These are phyloP conservation scores for Syzygium oleosum DNA, from an alignment of 345 rosid species.

Conservation along the genomic window DNA sequence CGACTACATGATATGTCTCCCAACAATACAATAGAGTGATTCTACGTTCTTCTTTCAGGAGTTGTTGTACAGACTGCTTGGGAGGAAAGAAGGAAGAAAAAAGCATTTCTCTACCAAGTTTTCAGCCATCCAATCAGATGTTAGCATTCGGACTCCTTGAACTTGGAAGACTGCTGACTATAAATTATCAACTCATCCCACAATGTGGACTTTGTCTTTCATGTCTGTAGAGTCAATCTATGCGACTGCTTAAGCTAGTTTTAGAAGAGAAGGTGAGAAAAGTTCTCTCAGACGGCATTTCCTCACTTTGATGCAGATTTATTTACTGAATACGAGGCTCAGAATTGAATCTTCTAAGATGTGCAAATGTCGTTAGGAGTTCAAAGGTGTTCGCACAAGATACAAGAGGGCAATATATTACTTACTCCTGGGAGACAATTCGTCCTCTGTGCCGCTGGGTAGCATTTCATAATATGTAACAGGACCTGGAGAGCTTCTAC, in stretches of 20 bases:
- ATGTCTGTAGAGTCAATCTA: background rate
- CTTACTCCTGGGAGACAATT: slow-evolving; percentile 17
- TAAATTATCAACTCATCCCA: background rate
- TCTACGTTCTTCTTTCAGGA: background rate
- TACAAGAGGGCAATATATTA: background rate
- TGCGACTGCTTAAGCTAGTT: background rate
- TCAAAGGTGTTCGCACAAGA: background rate
- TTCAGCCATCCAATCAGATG: background rate
- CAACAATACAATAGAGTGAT: background rate
- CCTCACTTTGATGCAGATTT: background rate
- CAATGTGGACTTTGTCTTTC: background rate
- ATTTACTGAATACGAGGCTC: background rate
- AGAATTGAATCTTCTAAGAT: background rate
- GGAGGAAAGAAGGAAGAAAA: background rate
- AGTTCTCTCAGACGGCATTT: background rate
- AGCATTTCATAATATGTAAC: slow-evolving; percentile 54
- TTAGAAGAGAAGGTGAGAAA: background rate
- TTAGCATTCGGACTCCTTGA: background rate
- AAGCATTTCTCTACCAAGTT: background rate
- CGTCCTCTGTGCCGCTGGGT: slow-evolving; percentile 18
- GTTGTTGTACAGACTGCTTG: background rate
- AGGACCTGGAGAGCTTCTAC: background rate
- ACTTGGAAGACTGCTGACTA: background rate
- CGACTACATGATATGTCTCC: background rate
- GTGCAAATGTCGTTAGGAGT: background rate